Evolutionary conservation across 345 rosid genomes (phyloP), one percentile per base, ranked within the genome.

Genomic region (Dovyalis caffra): DNA sequence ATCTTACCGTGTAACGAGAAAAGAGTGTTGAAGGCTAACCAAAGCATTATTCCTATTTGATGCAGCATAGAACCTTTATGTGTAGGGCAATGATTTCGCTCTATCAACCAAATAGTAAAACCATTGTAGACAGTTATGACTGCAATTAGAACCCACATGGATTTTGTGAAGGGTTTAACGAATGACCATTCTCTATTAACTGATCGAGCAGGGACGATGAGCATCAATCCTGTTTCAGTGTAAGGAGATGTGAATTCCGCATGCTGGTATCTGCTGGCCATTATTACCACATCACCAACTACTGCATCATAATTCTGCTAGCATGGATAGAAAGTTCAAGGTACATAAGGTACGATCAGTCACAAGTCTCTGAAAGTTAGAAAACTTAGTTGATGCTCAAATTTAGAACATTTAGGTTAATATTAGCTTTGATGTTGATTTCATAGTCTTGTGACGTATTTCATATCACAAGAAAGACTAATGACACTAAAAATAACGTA

Each of bases 181-280:
- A 79, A 74, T 21, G 71, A 40, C 76, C 51, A 57, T 26, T 56
- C 69, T 70, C 61, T 79, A 26, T 70, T 66, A 25, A 57, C 60
- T 7, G 28, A 1, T 56, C 25, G 56, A 33, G 35, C 40, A 2
- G 75, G 72, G 21, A 79, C 82, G 31, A 79, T 66, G 69, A 74
- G 70, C 47, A 70, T 56, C 28, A 79, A 49, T 16, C 62, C 72
- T 10, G 78, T 12, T 56, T 79, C 78, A n/a, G 78, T 38, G 64
- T 71, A 75, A 2, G 83, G 83, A 7, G 68, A 64, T 40, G 79
- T 75, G 79, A 80, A 80, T 20, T 75, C 79, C 33, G 73, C 76
- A 45, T 75, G 5, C 43, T 34, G 2, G 43, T 8, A 67, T 58
- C 83, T 38, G 0, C 0, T 16, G 2, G 79, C 58, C 9, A 67